A percentile compares a stretch with the other conserved stretches of the same genome.
phyloP scores from a whole-genome alignment of 176 grass and related monocot species.

The Aegilops tauschii region DNA sequence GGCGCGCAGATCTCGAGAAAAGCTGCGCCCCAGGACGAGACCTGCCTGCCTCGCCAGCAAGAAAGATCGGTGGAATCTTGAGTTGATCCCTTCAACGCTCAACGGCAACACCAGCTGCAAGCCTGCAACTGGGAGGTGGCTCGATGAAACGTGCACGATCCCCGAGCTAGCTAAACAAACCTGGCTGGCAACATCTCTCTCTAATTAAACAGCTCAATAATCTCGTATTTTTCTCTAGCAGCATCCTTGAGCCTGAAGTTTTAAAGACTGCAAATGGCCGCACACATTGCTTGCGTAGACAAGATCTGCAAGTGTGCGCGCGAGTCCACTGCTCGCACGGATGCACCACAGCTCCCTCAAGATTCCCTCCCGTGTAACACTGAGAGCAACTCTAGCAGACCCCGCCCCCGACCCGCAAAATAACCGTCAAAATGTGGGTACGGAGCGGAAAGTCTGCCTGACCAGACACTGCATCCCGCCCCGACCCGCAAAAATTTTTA shows the following conservation, averaged over 20 bases:
- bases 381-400: no score
- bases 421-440: no score
- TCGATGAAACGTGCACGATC: neutral
- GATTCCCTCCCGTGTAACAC: neutral
- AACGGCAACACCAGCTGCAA: neutral
- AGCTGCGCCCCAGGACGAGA: conserved; percentile 16
- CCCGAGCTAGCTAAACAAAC: neutral
- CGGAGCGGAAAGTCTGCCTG: no score
- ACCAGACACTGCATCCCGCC: no score
- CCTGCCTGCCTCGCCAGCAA: neutral
- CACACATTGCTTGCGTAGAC: no score
- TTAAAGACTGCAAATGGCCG: no score
- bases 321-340: neutral
- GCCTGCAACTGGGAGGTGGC: no score
- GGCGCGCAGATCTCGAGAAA: conserved; percentile 11
- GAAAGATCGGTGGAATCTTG: neutral
- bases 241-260: neutral
- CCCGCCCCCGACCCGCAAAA: no score
- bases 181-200: no score
- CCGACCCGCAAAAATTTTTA: no score
- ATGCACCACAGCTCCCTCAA: neutral
- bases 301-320: neutral
- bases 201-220: neutral
- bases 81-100: no score
- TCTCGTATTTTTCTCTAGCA: neutral